Evolutionary conservation across 2,329 filamentous ascomycete genomes (phyloP).

Genomic region (Aphanocladium album): DNA sequence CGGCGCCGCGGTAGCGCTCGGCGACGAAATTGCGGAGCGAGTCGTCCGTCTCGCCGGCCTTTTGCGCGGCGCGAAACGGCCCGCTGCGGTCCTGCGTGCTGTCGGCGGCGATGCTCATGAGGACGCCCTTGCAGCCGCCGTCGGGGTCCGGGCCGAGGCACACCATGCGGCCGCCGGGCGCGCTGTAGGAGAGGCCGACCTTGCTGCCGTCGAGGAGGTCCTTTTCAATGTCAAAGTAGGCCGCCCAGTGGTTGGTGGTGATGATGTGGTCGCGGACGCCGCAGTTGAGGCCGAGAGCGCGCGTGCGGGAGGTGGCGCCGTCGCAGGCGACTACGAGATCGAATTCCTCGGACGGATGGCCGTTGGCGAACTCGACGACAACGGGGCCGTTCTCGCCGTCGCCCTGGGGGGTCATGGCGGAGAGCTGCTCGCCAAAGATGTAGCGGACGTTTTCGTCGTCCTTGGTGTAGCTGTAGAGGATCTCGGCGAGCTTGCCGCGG

Average conservation of each 20-base stretch:
- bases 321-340: slow-evolving; percentile 47
- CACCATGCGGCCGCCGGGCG: slow-evolving; percentile 33
- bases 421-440: slow-evolving; percentile 6
- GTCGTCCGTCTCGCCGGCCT: slow-evolving; percentile 8
- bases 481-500: slow-evolving; percentile 3
- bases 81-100: slow-evolving; percentile 22
- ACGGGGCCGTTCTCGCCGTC: slow-evolving; percentile 25
- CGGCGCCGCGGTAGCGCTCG: neutral
- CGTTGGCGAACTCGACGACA: slow-evolving; percentile 36
- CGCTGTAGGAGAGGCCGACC: slow-evolving; percentile 32
- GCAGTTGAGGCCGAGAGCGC: slow-evolving; percentile 38
- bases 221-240: slow-evolving; percentile 36
- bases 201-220: slow-evolving; percentile 34
- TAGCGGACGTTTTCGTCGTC: neutral
- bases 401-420: neutral
- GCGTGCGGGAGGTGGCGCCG: slow-evolving; percentile 41
- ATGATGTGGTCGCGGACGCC: slow-evolving; percentile 33
- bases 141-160: slow-evolving; percentile 28
- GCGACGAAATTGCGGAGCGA: neutral
- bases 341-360: slow-evolving; percentile 30
- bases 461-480: neutral
- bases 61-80: slow-evolving; percentile 35
- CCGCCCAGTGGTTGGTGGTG: slow-evolving; percentile 33
- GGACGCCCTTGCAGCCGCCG: slow-evolving; percentile 25
- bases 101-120: slow-evolving; percentile 32